phyloP scores from a whole-genome alignment of 331 rosid species.

The Prunus yedoensis region DNA sequence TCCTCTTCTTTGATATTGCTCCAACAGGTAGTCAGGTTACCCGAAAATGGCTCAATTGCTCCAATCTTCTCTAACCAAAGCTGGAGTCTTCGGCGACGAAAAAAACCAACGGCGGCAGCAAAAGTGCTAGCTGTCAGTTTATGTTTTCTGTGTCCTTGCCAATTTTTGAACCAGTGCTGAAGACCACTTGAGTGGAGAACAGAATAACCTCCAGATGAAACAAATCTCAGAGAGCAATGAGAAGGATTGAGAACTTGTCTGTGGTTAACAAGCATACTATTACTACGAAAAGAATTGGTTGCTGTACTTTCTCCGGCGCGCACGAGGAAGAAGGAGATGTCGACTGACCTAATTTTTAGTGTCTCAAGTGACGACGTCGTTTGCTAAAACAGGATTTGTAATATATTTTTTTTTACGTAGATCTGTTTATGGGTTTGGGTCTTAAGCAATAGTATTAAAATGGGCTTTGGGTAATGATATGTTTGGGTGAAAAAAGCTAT shows the following conservation, averaged over 20 bases:
- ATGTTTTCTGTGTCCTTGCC: constrained; percentile 62
- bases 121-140: constrained; percentile 86
- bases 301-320: constrained; percentile 15
- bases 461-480: too few relatives aligned
- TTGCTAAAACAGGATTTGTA: too few relatives aligned
- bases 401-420: too few relatives aligned
- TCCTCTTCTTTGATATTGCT: constrained; percentile 81
- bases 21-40: constrained; percentile 82
- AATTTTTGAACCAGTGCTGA: constrained; percentile 84
- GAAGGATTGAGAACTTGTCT: constrained; percentile 1
- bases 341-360: too few relatives aligned
- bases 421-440: too few relatives aligned
- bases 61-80: constrained; percentile 86
- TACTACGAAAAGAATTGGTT: constrained; percentile 5
- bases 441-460: too few relatives aligned
- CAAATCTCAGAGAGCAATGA: constrained; percentile 29
- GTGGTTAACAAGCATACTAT: background rate
- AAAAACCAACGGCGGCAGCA: constrained; percentile 75
- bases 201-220: constrained; percentile 33
- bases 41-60: constrained; percentile 66
- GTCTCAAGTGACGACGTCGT: too few relatives aligned
- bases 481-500: too few relatives aligned
- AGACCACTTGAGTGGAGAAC: constrained; percentile 49
- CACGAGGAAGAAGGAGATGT: too few relatives aligned
- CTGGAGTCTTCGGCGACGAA: constrained; percentile 57